A percentile compares a stretch with the other conserved stretches of the same genome.
These are phyloP conservation scores for Apostasia shenzhenica DNA, from an alignment of 106 monocot species.

Conservation along the genomic window DNA sequence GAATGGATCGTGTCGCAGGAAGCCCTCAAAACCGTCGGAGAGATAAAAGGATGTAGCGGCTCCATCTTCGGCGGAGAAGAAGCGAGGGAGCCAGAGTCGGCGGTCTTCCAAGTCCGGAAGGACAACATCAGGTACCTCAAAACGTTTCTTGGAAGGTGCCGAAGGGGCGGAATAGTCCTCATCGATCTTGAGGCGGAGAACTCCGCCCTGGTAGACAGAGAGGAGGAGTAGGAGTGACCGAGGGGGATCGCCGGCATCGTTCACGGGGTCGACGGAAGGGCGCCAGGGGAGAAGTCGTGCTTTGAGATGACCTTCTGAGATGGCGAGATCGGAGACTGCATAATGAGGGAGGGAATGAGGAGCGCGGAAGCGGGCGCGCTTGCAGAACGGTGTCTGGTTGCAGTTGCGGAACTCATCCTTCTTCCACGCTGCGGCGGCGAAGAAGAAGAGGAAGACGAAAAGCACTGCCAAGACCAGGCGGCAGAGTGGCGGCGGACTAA, in stretches of 20 bases:
- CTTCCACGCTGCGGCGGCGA: slow-evolving; percentile 57
- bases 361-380: slow-evolving; percentile 59
- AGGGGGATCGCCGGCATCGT: slow-evolving; percentile 6
- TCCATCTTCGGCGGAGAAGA: slow-evolving; percentile 15
- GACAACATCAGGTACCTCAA: slow-evolving; percentile 83
- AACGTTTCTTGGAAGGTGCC: slow-evolving; percentile 37
- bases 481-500: slow-evolving; percentile 8
- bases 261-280: slow-evolving; percentile 7
- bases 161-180: slow-evolving; percentile 37
- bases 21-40: slow-evolving; percentile 50
- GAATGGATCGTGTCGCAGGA: slow-evolving; percentile 78
- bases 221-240: slow-evolving; percentile 56
- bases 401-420: slow-evolving; percentile 96
- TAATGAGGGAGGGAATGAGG: slow-evolving; percentile 66
- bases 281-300: slow-evolving; percentile 33
- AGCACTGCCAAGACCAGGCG: slow-evolving; percentile 5
- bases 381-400: slow-evolving; percentile 95
- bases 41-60: slow-evolving; percentile 40
- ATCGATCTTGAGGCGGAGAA: slow-evolving; percentile 86
- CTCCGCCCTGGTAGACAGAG: slow-evolving; percentile 57
- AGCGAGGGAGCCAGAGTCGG: slow-evolving; percentile 49
- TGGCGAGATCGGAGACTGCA: slow-evolving; percentile 36
- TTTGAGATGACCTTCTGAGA: slow-evolving; percentile 56
- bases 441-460: slow-evolving; percentile 18
- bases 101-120: slow-evolving; percentile 66